Base-by-base conservation (phyloP, 2,329 filamentous ascomycete genomes). In the Penicillium concentricum region DNA sequence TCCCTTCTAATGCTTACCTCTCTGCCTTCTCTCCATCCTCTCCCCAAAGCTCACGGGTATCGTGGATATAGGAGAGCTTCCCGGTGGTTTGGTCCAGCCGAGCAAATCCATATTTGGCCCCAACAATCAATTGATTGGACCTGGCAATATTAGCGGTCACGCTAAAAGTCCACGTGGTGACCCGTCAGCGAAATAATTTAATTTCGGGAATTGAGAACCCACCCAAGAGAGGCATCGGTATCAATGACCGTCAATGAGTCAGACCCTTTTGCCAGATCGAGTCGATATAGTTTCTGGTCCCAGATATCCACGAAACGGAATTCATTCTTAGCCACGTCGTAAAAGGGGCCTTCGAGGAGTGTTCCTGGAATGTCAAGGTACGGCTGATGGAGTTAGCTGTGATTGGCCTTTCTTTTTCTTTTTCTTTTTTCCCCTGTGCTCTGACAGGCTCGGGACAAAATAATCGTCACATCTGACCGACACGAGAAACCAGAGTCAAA, bases 101-200 rank as follows among this genome's bases (percentile, higher is more conserved):
- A n/a, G 90, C 92, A 66, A 90, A 84, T 58, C 92, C 92, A 71
- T 87, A 83, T 78, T 96, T 96, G 70, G 89, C 85, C 43, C 87
- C 92, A 64, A 93, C 83, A 55, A 91, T 78, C 72, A 96, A 87
- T 69, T 87, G 84, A 48, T 89, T 64, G 50, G 57, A 46, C 54
- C 67, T 85, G 59, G 85, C 81, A 54, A 96, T 90, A 73, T 96
- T 88, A 52, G 88, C 89, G 39, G 92, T 96, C 44, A 91, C 87
- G 24, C 83, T 84, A 54, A 24, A 56, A 42, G 32, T 32, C 52
- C 52, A 55, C 52, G 47, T 44, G 48, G 57, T 39, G 7, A 4
- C 82, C 75, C 26, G 78, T 60, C 50, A 54, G 53, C 41, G 47
- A 44, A 45, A 39, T 43, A 35, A 30, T 28, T 37, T 28, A 44